Conservation (phyloP, 108 stramenopile genomes). For the Skeletonema marinoi region DNA sequence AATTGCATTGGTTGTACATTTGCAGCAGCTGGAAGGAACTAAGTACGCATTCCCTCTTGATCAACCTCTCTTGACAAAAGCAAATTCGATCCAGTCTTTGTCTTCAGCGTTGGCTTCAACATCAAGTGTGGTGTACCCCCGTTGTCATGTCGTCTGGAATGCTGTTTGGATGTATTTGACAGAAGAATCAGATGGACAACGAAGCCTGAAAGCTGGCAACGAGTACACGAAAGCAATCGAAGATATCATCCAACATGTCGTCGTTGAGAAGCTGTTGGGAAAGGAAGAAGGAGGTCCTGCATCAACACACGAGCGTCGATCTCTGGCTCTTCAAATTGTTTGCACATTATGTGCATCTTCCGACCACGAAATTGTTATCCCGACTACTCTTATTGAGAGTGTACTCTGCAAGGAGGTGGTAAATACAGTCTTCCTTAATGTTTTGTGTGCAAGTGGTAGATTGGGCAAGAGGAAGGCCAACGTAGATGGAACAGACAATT, state of each 20-base stretch:
- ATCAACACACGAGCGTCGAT: constrained; percentile 65
- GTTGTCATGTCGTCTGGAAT: constrained; percentile 89
- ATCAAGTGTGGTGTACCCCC: constrained; percentile 65
- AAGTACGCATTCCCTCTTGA: constrained; percentile 49
- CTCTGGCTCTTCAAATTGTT: constrained; percentile 65
- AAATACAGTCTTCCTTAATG: constrained; percentile 61
- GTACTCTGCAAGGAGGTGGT: constrained; percentile 56
- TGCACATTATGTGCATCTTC: constrained; percentile 60
- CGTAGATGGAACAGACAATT: background rate
- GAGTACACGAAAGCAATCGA: constrained; percentile 38
- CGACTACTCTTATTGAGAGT: constrained; percentile 49
- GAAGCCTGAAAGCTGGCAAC: constrained; percentile 28
- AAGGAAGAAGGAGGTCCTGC: constrained; percentile 40
- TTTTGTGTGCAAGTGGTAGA: constrained; percentile 59
- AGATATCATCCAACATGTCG: constrained; percentile 56
- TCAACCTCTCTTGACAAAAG: constrained; percentile 51
- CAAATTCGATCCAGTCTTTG: constrained; percentile 44
- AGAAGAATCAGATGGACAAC: constrained; percentile 24
- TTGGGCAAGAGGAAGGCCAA: constrained; percentile 19
- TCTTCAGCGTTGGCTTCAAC: constrained; percentile 60
- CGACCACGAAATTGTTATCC: constrained; percentile 40
- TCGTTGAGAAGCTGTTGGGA: constrained; percentile 44
- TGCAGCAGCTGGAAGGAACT: constrained; percentile 46
- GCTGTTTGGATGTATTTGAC: constrained; percentile 69
- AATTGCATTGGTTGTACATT: constrained; percentile 60